Base-by-base conservation (phyloP, 345 rosid genomes). In the Populus simonii region DNA sequence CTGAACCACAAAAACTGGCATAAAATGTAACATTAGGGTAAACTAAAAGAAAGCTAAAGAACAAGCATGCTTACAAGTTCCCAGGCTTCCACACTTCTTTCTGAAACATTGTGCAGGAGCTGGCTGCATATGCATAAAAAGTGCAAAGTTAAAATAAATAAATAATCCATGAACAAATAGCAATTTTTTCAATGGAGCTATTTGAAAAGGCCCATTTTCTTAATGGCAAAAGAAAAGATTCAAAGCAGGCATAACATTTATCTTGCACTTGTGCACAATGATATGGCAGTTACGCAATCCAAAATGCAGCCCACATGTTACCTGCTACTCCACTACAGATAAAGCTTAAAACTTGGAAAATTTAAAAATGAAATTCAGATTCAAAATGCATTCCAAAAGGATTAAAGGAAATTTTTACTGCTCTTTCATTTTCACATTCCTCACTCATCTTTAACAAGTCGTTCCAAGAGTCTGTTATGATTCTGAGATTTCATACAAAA, bases 31-130 rank as follows among this genome's bases (percentile, higher is more conserved):
- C n/a, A 18, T 18, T 51, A 20, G 59, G 59, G 59, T 47, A 17
- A 51, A 51, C 22, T 51, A 51, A 20, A 15, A 47, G 53, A 47
- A 9, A 47, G 53, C 6, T 47, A 47, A 51, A 51, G 59, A 18
- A 51, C 59, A 6, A 17, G 59, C 20, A 18, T 51, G 20, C 89
- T 53, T 87, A 88, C 94, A 61, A 95, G 93, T 82, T 95, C 97
- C 97, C 97, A 92, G 41, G 89, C 92, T 84, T 91, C 92, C 66
- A 89, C 68, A 63, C 85, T 79, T 82, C 87, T 88, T 53, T 73
- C 75, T 70, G 92, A 71, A 75, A 85, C 72, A 77, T 82, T 84
- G 23, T 70, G 78, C 68, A 90, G 72, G 74, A 90, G 84, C 78
- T 78, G 86, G 81, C 98, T 95, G 93, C 76, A 53, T 25, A 80